Conservation (phyloP, 2,329 filamentous ascomycete species). For the Dactylonectria estremocensis region DNA sequence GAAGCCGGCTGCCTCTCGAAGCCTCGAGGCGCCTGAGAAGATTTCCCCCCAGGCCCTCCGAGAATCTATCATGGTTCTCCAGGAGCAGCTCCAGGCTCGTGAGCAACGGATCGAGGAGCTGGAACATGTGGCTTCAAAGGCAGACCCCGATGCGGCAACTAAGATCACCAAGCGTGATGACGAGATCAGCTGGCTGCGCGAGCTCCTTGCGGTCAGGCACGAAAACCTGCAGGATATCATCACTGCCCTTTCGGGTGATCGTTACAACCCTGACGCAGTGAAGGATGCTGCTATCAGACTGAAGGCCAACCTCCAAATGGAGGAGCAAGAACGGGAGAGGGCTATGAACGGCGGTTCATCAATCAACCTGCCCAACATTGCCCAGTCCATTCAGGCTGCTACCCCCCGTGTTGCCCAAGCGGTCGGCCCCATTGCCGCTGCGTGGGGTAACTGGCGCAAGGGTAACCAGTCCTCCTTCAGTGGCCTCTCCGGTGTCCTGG, state of each 20-base stretch:
- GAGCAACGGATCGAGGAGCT: slow-evolving; percentile 92
- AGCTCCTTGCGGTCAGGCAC: slow-evolving; percentile 90
- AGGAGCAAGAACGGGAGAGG: slow-evolving; percentile 94
- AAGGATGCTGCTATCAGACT: slow-evolving; percentile 94
- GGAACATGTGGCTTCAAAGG: slow-evolving; percentile 77
- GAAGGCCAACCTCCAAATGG: slow-evolving; percentile 96
- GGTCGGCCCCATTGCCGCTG: slow-evolving; percentile 84
- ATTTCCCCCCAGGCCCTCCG: slow-evolving; percentile 95
- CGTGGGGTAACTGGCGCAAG: slow-evolving; percentile 96
- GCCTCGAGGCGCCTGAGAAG: slow-evolving; percentile 79
- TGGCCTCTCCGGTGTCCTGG: slow-evolving; percentile 64
- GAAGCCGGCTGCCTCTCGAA: slow-evolving; percentile 49
- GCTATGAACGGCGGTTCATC: slow-evolving; percentile 80
- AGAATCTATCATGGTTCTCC: slow-evolving; percentile 95
- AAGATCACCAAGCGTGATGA: slow-evolving; percentile 94
- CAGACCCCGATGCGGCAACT: slow-evolving; percentile 82
- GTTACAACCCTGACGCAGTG: slow-evolving; percentile 83
- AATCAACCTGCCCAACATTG: slow-evolving; percentile 81
- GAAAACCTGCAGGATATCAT: slow-evolving; percentile 96
- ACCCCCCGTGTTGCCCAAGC: slow-evolving; percentile 89
- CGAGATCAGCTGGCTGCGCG: slow-evolving; percentile 94
- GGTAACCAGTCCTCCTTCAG: slow-evolving; percentile 68
- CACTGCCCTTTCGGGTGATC: slow-evolving; percentile 79
- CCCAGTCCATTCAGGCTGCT: slow-evolving; percentile 82
- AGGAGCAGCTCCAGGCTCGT: slow-evolving; percentile 96